Evolutionary conservation across 208 protist genomes (phyloP), one percentile per base, ranked within the genome.

Genomic region (Leishmania aethiopica): DNA sequence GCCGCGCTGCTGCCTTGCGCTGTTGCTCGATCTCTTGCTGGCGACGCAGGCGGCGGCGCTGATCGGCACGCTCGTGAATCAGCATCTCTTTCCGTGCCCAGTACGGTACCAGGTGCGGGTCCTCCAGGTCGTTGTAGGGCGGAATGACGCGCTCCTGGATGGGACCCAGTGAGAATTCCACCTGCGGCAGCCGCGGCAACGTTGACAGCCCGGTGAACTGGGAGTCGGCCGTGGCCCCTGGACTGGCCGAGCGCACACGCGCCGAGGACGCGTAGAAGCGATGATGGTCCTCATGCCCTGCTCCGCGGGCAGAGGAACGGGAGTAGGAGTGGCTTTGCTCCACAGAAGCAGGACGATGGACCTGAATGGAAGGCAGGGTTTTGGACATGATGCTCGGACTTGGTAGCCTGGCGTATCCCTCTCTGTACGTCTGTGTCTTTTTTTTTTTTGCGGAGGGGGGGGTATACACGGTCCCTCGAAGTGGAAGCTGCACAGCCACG

Each of bases 61-160:
- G 90, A 19, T 82, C 78, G 37, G 81, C 78, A 6, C 84, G 81
- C 67, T 94, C 91, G 35, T 90, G 76, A 40, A 93, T 88, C 32
- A 96, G 83, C 84, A 90, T 87, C 81, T 94, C 90, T 37, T 90
- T 91, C 32, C 93, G 88, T 5, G 85, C 87, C 91, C 93, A 96
- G 89, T 94, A 96, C 32, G 85, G 89, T 32, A 83, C 85, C 8
- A 96, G 89, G 80, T 96, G 90, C 25, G 93, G 93, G 80, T 96
- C 93, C 53, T 96, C 93, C 7, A 96, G 85, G 83, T 96, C 93
- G 76, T 96, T 96, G 90, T 96, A 96, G 45, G 89, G 85, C 11
- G 93, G 93, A 57, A 96, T 86, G 22, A 75, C 82, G 64, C 88
- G 89, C 60, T 96, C 91, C 82, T 94, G 84, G 53, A 94, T 76